These are phyloP conservation scores for Arabidopsis arenosa DNA, from an alignment of 345 rosid genomes.

Conservation along the genomic window DNA sequence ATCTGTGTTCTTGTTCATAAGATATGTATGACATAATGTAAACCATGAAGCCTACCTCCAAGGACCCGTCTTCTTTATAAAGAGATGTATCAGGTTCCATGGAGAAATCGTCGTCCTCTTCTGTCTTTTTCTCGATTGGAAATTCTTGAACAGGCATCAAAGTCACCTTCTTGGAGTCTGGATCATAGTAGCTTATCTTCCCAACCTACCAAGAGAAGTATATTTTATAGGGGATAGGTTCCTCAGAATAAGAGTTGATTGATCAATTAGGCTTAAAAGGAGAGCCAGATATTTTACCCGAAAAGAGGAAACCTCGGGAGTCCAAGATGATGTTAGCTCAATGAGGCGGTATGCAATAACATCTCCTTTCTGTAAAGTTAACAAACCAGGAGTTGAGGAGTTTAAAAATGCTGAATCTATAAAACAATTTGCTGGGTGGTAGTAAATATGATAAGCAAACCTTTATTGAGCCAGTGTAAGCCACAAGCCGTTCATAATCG, in stretches of 20 bases:
- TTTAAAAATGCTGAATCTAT: neutral
- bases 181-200: slow-evolving; percentile 63
- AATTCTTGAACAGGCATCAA: slow-evolving; percentile 66
- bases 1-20: neutral
- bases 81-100: slow-evolving; percentile 53
- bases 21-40: neutral
- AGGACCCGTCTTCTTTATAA: slow-evolving; percentile 77
- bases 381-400: slow-evolving; percentile 17
- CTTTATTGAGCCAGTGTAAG: slow-evolving; percentile 71
- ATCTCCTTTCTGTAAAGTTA: slow-evolving; percentile 77
- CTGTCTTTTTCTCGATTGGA: slow-evolving; percentile 59
- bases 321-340: slow-evolving; percentile 90
- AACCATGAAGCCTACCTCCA: slow-evolving; percentile 56
- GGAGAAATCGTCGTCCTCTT: slow-evolving; percentile 51
- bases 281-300: slow-evolving; percentile 54
- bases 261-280: slow-evolving; percentile 3
- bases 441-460: slow-evolving; percentile 33
- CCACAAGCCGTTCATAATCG: slow-evolving; percentile 67
- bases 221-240: slow-evolving; percentile 9
- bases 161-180: slow-evolving; percentile 56
- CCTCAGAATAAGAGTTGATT: slow-evolving; percentile 5
- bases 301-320: slow-evolving; percentile 81
- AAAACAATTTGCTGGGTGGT: neutral
- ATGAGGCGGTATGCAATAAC: slow-evolving; percentile 84
- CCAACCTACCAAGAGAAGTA: slow-evolving; percentile 67